phyloP scores from a whole-genome alignment of 75 land plant genomes.

The Pinus albicaulis region DNA sequence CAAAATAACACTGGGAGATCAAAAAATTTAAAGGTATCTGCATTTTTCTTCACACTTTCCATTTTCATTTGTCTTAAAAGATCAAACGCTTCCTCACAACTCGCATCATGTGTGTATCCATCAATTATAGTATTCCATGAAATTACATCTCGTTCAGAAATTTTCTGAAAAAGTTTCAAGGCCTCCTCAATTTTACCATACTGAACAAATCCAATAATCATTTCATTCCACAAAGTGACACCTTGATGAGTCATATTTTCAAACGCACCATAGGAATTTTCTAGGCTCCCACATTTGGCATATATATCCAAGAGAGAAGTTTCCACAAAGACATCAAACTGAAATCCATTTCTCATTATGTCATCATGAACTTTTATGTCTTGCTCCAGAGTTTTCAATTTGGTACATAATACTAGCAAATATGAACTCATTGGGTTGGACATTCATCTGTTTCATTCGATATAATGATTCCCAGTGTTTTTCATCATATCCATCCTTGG shows the following conservation, averaged over 20 bases:
- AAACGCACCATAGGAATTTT: slow-evolving; percentile 13
- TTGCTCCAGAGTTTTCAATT: slow-evolving; percentile 8
- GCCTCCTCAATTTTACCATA: slow-evolving; percentile 12
- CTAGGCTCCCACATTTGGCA: slow-evolving; percentile 37
- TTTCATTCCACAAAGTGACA: slow-evolving; percentile 30
- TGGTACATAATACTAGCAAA: slow-evolving; percentile 15
- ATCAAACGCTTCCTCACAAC: not conserved
- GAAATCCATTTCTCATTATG: slow-evolving; percentile 15
- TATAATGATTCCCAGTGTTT: slow-evolving; percentile 43
- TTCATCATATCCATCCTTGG: slow-evolving; percentile 38
- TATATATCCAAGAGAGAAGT: slow-evolving; percentile 41
- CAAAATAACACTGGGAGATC: no score
- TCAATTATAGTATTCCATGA: no score
- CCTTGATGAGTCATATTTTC: slow-evolving; percentile 20
- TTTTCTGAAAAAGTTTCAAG: not conserved
- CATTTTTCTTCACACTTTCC: not conserved
- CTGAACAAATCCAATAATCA: slow-evolving; percentile 28
- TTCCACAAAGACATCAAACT: slow-evolving; percentile 16
- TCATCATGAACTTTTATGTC: slow-evolving; percentile 25
- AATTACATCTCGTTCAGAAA: no score
- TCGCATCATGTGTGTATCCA: no score
- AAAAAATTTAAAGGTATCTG: slow-evolving; percentile 8
- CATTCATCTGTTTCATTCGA: not conserved
- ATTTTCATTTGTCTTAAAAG: slow-evolving; percentile 4
- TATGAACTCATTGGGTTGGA: slow-evolving; percentile 7